phyloP scores from a whole-genome alignment of 2,329 filamentous ascomycete genomes.

The Sporothrix mexicana region DNA sequence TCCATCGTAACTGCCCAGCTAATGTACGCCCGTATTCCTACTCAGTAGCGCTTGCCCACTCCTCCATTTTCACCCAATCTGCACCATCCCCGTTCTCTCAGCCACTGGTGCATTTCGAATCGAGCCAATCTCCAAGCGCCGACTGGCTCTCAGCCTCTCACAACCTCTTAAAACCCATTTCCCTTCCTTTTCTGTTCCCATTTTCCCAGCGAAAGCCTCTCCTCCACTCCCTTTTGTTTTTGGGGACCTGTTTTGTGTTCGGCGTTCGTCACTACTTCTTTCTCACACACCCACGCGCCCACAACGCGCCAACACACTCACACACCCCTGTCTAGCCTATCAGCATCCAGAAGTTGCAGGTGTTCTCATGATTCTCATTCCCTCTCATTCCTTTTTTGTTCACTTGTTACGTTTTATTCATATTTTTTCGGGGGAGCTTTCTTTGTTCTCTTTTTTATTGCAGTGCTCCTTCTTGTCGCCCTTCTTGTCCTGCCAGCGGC shows the following conservation, averaged over 20 bases:
- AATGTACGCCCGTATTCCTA: too few species aligned
- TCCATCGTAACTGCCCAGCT: constrained; percentile 2
- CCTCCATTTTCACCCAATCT: not conserved
- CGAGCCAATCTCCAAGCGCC: constrained; percentile 31
- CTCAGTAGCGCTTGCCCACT: constrained; percentile 12
- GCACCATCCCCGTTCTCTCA: not conserved
- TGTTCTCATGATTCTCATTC: not conserved
- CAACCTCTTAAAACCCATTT: not conserved
- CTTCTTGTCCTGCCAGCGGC: constrained; percentile 12
- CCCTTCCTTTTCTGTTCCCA: not conserved
- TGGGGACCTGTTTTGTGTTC: not conserved
- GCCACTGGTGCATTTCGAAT: constrained; percentile 23
- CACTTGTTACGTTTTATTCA: not conserved
- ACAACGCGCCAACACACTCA: constrained; percentile 26
- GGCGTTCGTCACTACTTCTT: not conserved
- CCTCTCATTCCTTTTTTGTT: not conserved
- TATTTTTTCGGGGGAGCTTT: not conserved
- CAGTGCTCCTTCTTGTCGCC: not conserved
- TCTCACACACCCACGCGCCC: constrained; percentile 27
- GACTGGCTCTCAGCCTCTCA: constrained; percentile 28
- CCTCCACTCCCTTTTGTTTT: too few species aligned
- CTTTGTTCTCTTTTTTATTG: not conserved
- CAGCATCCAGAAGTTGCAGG: constrained; percentile 17
- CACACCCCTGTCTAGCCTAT: constrained; percentile 28
- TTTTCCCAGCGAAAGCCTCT: not conserved